Evolutionary conservation across 768 basidiomycete species (phyloP), one percentile per base, ranked within the genome.

Genomic region (Cubamyces sp.): DNA sequence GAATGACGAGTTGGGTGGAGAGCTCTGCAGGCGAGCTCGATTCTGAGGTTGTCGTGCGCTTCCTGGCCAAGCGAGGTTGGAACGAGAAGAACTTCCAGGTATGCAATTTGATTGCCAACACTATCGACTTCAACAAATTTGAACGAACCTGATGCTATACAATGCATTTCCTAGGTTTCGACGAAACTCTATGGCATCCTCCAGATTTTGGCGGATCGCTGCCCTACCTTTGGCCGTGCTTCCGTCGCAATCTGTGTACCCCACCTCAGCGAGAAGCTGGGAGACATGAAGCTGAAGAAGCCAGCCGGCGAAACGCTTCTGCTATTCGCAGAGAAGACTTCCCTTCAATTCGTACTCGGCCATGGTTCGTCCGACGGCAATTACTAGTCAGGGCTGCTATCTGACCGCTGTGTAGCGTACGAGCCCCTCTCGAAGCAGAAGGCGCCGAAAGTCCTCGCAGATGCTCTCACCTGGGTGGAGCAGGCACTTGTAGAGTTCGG

Each of bases 81-180:
- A 84, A 82, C n/a, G 97, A 99, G 78, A 98, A 97, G 81, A 99
- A 98, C 70, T 99, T 99, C 67, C 96, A 99, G 79, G 96, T 91
- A 62, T 15, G 54, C 49, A 25, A 25, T 7, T 45, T 7, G n/a
- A 14, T 30, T 12, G 21, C 37, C 21, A 14, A 14, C 16, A 23
- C 19, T 34, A 30, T 34, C 9, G 37, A 40, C 60, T 46, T 64
- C 34, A 3, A 23, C 3, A 11, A 30, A 30, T 8, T 11, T 11
- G 34, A 11, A 34, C 11, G 34, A 1, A 5, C 1, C 34, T 34
- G 34, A 34, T 11, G 9, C 9, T 11, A 11, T 34, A 5, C 34
- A 34, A 6, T 34, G 1, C 11, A 5, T 34, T 9, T 34, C 34
- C 9, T 56, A 98, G 95, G 96, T 99, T 48, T 95, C 92, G 6